Evolutionary conservation across 352 stramenopile species (phyloP).

Genomic region (Globisporangium sylvaticum): DNA sequence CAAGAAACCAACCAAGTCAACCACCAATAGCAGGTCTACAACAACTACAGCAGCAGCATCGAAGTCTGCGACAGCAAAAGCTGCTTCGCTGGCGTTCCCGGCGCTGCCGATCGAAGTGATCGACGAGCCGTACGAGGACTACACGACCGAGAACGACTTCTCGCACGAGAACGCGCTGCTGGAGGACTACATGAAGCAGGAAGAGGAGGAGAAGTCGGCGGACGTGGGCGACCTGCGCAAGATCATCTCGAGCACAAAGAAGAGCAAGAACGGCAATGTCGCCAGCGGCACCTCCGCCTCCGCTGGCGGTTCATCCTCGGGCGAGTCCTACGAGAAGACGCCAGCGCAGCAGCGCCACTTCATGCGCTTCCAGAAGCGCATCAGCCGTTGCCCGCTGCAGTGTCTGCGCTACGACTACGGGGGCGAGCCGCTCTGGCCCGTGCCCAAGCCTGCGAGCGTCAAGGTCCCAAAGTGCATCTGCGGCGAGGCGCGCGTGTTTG

Average conservation of each 20-base stretch:
- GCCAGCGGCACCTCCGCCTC: too few relatives aligned
- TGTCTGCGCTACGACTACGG: slow-evolving; percentile 85
- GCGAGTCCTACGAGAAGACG: slow-evolving; percentile 81
- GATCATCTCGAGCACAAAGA: slow-evolving; percentile 56
- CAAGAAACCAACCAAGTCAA: slow-evolving; percentile 4
- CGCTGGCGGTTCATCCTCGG: slow-evolving; percentile 17
- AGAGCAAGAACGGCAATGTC: slow-evolving; percentile 17
- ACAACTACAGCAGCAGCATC: neutral
- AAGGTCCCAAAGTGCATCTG: slow-evolving; percentile 56
- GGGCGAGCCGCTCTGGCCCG: slow-evolving; percentile 77
- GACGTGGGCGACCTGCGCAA: slow-evolving; percentile 57
- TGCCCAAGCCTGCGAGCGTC: slow-evolving; percentile 40
- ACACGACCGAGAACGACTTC: slow-evolving; percentile 57
- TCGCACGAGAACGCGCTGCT: slow-evolving; percentile 69
- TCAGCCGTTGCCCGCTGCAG: slow-evolving; percentile 69
- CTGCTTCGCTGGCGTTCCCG: slow-evolving; percentile 35
- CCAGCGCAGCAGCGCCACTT: slow-evolving; percentile 68
- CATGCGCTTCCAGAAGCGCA: slow-evolving; percentile 85
- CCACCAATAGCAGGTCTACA: neutral
- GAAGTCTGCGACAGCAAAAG: neutral
- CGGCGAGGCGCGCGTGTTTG: slow-evolving; percentile 63
- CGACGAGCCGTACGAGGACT: slow-evolving; percentile 73
- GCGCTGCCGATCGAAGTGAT: slow-evolving; percentile 67
- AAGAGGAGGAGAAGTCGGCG: slow-evolving; percentile 74
- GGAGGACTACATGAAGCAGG: slow-evolving; percentile 74